phyloP scores from a whole-genome alignment of 768 basidiomycete species.

The Pleurotus djamor region DNA sequence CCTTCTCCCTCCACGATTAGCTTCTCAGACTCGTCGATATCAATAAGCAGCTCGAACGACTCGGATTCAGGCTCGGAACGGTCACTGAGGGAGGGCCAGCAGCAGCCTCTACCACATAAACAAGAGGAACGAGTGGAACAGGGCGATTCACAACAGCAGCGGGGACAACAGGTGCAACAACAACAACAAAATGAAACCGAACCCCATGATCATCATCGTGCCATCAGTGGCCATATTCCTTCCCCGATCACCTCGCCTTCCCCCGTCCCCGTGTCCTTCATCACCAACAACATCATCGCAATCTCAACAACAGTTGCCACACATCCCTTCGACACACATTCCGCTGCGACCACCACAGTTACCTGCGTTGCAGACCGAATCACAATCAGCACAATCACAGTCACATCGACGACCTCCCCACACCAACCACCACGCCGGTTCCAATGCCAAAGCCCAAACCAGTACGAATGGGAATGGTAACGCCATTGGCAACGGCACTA shows the following conservation, averaged over 20 bases:
- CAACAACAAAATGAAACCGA: no score
- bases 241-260: slow-evolving; percentile 7
- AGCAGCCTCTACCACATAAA: not conserved
- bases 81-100: not conserved
- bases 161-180: no score
- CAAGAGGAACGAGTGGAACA: not conserved
- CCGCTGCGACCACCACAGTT: not conserved
- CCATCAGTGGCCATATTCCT: slow-evolving; percentile 13
- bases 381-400: no score
- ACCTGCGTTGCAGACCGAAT: not conserved
- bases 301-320: not conserved
- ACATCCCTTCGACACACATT: not conserved
- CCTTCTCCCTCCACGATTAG: slow-evolving; percentile 1
- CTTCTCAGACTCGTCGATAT: not conserved
- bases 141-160: not conserved
- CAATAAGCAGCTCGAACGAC: not conserved
- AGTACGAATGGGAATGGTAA: no score
- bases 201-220: not conserved
- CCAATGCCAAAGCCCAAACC: no score
- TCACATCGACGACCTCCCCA: no score
- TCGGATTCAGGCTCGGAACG: not conserved
- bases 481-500: no score
- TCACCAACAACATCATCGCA: slow-evolving; percentile 3
- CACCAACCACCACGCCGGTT: no score
- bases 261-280: slow-evolving; percentile 4